These are phyloP conservation scores for Cytidiella melzeri DNA, from an alignment of 768 basidiomycete species.

Conservation along the genomic window DNA sequence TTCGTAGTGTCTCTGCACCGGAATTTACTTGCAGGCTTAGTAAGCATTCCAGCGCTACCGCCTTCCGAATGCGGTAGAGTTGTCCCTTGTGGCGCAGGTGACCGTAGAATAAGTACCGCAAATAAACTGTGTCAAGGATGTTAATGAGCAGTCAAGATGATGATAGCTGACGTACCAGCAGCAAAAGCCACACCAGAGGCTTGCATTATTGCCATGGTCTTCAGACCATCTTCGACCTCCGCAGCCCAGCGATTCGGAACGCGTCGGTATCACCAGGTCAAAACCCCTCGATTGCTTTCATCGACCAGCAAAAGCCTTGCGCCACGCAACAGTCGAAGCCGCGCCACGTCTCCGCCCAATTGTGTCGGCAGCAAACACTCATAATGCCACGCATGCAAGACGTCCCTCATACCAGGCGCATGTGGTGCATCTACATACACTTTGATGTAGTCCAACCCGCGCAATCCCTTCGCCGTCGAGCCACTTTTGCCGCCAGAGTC, in stretches of 20 bases:
- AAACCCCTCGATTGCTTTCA: not conserved
- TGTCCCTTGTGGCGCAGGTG: too few species aligned
- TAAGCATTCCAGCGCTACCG: too few species aligned
- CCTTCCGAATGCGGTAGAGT: too few species aligned
- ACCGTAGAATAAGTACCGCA: too few species aligned
- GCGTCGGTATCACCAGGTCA: not conserved
- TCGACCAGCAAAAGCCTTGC: not conserved
- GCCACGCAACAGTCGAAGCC: not conserved
- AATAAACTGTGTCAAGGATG: too few species aligned
- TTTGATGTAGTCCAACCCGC: not conserved
- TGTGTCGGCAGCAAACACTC: not conserved
- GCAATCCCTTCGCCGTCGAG: not conserved
- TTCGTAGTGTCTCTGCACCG: too few species aligned
- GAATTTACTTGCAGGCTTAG: too few species aligned
- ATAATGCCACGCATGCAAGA: not conserved
- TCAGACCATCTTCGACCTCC: not conserved
- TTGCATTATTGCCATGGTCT: too few species aligned
- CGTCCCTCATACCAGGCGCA: not conserved
- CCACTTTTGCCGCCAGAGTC: too few species aligned
- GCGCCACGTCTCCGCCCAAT: not conserved
- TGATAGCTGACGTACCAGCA: too few species aligned
- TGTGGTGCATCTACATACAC: not conserved
- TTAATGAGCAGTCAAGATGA: too few species aligned
- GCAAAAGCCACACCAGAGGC: too few species aligned
- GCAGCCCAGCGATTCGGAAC: not conserved